Evolutionary conservation across 257 asterid genomes (phyloP), one percentile per base, ranked within the genome.

Genomic region (Solanum chmielewskii): DNA sequence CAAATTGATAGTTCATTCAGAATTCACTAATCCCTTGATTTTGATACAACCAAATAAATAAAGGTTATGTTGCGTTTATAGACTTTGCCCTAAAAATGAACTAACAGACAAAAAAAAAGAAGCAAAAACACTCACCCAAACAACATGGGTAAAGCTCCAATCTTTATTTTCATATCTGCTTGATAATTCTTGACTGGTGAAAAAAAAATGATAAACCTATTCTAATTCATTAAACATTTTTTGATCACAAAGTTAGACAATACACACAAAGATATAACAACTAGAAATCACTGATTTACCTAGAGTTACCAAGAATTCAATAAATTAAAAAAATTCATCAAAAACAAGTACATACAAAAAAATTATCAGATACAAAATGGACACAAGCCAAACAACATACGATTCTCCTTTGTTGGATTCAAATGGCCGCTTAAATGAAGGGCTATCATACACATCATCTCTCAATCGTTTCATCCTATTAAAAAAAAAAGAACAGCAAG

Each of bases 351-450:
- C n/a, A 41, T 23, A 84, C 11, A 39, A n/a, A 60, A n/a, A 70
- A 89, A 35, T 56, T 27, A 41, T 27, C 73, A 80, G 70, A 49
- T 44, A 90, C 23, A 39, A 86, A 69, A 69, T 20, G 83, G 25
- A 29, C 60, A 76, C 33, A 75, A 76, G 42, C 23, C 18, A 90
- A 59, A n/a, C 4, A 87, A 88, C 98, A 92, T 93, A 97, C 99
- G 97, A 89, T 91, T 97, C 98, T 83, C 92, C 98, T 23, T 98
- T 94, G 83, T 96, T 90, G 83, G 98, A 89, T 60, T 91, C 95
- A 86, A 91, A 92, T 86, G 95, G 98, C 87, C 98, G 93, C 93
- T 95, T 94, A 86, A 94, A 93, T 87, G 93, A 96, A 88, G 97
- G 96, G 93, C 89, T 94, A 83, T 85, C 88, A 88, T 85, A 91